Evolutionary conservation across 768 basidiomycete species (phyloP).

Genomic region (Kondoa subrosea): DNA sequence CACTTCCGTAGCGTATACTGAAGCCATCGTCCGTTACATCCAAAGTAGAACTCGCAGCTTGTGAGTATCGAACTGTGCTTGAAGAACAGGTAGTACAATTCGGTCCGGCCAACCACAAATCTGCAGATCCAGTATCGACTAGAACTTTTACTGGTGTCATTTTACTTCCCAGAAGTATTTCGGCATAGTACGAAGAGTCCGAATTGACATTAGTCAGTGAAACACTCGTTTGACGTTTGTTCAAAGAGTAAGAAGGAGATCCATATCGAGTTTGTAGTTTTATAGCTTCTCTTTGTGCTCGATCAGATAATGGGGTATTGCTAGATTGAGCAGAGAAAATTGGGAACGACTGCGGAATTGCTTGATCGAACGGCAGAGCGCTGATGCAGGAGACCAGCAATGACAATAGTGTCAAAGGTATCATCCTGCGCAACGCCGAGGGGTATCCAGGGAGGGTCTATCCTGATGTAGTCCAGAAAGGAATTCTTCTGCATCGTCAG

Average conservation of each 20-base stretch:
- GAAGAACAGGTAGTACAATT: not conserved
- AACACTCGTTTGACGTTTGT: not conserved
- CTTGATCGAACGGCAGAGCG: too few species aligned
- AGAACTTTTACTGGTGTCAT: not conserved
- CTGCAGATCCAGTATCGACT: slow-evolving; percentile 4
- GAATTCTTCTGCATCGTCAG: too few species aligned
- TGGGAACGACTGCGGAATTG: not conserved
- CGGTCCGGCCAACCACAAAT: not conserved
- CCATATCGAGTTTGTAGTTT: slow-evolving; percentile 1
- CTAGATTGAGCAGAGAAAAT: slow-evolving; percentile 39
- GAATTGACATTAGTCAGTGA: not conserved
- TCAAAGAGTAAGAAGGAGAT: not conserved
- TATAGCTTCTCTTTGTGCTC: not conserved
- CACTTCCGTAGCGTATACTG: not conserved
- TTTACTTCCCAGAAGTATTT: not conserved
- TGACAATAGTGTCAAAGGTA: too few species aligned
- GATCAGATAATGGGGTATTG: slow-evolving; percentile 46
- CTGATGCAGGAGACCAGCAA: too few species aligned
- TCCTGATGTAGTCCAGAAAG: too few species aligned
- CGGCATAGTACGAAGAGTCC: not conserved
- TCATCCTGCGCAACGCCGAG: too few species aligned
- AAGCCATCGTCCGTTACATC: not conserved
- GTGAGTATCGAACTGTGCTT: not conserved
- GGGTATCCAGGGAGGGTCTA: too few species aligned
- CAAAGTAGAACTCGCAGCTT: not conserved